phyloP scores from a whole-genome alignment of 2,329 filamentous ascomycete genomes.

The Paradendryphiella salina region DNA sequence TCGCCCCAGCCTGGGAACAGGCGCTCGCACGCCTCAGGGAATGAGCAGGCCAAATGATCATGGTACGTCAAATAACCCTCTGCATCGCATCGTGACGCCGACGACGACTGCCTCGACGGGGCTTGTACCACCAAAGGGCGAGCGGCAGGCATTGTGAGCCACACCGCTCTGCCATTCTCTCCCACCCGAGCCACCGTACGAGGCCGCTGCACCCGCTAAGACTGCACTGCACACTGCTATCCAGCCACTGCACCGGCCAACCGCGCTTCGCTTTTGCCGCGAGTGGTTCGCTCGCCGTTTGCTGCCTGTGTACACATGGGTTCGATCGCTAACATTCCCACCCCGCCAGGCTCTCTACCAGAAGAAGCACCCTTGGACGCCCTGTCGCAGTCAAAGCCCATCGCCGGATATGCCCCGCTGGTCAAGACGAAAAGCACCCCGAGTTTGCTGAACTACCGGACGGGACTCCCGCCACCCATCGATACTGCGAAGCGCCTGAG shows the following conservation, averaged over 20 bases:
- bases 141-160: slow-evolving; percentile 5
- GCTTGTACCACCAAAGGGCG: not conserved
- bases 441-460: slow-evolving; percentile 49
- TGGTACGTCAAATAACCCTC: slow-evolving; percentile 38
- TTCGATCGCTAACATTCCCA: slow-evolving; percentile 31
- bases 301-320: slow-evolving; percentile 20
- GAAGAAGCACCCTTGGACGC: slow-evolving; percentile 35
- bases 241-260: not conserved
- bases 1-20: slow-evolving; percentile 28
- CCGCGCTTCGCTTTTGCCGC: not conserved
- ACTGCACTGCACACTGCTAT: not conserved
- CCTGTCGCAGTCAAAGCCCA: slow-evolving; percentile 25
- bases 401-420: slow-evolving; percentile 43
- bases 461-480: slow-evolving; percentile 46
- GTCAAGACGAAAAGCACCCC: slow-evolving; percentile 56
- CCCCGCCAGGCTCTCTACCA: slow-evolving; percentile 42
- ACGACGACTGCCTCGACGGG: slow-evolving; percentile 3
- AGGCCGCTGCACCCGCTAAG: not conserved
- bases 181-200: not conserved
- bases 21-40: slow-evolving; percentile 39
- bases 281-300: not conserved
- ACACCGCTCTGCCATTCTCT: slow-evolving; percentile 4
- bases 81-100: not conserved
- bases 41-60: slow-evolving; percentile 49
- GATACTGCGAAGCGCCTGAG: slow-evolving; percentile 71